Evolutionary conservation across 352 stramenopile genomes (phyloP).

Genomic region (Phytophthora megakarya): DNA sequence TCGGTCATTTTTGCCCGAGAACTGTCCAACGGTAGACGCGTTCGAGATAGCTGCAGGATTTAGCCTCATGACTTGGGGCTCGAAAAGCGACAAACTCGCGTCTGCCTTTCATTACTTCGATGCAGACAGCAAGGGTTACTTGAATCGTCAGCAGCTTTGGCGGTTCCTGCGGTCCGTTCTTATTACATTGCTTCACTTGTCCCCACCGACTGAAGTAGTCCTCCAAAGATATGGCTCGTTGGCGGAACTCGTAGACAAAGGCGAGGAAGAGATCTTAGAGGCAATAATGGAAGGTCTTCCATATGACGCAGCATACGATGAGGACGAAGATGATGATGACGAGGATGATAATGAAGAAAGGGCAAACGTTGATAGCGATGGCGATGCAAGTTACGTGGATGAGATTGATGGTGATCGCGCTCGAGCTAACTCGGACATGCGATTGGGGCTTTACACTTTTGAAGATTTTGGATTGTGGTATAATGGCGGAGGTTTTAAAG

Average conservation of each 20-base stretch:
- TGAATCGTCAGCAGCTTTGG: slow-evolving; percentile 85
- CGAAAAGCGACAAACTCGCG: slow-evolving; percentile 88
- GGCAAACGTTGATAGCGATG: slow-evolving; percentile 25
- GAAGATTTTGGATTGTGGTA: slow-evolving; percentile 89
- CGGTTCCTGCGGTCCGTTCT: slow-evolving; percentile 82
- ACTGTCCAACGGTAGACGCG: slow-evolving; percentile 69
- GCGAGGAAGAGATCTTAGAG: slow-evolving; percentile 81
- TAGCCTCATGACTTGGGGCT: slow-evolving; percentile 80
- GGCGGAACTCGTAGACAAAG: slow-evolving; percentile 75
- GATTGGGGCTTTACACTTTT: slow-evolving; percentile 70
- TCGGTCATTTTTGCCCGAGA: slow-evolving; percentile 68
- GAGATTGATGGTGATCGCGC: slow-evolving; percentile 47
- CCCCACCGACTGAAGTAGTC: slow-evolving; percentile 61
- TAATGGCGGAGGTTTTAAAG: slow-evolving; percentile 76
- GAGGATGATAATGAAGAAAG: slow-evolving; percentile 32
- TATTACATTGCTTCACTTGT: slow-evolving; percentile 75
- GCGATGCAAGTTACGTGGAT: slow-evolving; percentile 34
- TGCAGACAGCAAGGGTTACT: slow-evolving; percentile 73
- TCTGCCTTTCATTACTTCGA: slow-evolving; percentile 89
- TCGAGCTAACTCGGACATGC: slow-evolving; percentile 57
- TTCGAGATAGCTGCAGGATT: slow-evolving; percentile 87
- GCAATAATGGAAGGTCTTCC: slow-evolving; percentile 64
- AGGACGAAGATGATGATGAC: slow-evolving; percentile 36
- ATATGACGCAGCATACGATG: slow-evolving; percentile 32
- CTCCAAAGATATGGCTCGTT: slow-evolving; percentile 67